A percentile compares a stretch with the other conserved stretches of the same genome.
Evolutionary conservation across 768 basidiomycete species (phyloP).

Genomic region (Lepiota subincarnata): DNA sequence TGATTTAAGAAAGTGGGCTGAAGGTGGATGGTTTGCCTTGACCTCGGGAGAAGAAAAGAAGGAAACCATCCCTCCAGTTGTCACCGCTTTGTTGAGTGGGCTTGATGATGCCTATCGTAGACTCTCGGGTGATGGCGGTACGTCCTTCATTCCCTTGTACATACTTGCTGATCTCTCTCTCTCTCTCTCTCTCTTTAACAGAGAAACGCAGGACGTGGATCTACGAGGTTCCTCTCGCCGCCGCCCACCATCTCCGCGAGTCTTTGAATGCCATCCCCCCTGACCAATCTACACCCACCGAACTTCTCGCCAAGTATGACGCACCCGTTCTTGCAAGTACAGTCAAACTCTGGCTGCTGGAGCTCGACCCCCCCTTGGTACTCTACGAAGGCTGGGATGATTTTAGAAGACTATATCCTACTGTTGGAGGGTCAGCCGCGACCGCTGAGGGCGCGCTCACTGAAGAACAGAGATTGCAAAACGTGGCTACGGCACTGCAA

Average conservation of each 20-base stretch:
- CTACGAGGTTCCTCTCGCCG: conserved; percentile 85
- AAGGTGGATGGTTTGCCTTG: conserved; percentile 66
- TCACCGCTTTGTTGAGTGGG: conserved; percentile 61
- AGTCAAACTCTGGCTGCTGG: conserved; percentile 88
- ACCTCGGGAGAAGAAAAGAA: conserved; percentile 55
- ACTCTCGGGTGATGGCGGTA: conserved; percentile 50
- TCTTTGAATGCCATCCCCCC: conserved; percentile 70
- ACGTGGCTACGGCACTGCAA: conserved; percentile 58
- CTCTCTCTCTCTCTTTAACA: not conserved
- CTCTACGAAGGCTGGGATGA: conserved; percentile 93
- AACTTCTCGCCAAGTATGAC: conserved; percentile 63
- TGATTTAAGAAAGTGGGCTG: conserved; percentile 88
- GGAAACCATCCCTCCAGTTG: conserved; percentile 67
- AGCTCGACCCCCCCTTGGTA: conserved; percentile 82
- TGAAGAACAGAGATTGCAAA: conserved; percentile 59
- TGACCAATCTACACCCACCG: conserved; percentile 49
- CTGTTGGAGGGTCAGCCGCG: conserved; percentile 48
- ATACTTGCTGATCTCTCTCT: not conserved
- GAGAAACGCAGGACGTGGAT: conserved; percentile 93
- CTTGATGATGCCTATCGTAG: conserved; percentile 60
- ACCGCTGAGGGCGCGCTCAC: conserved; percentile 50
- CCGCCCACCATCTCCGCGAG: conserved; percentile 83
- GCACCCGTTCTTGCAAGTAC: conserved; percentile 81
- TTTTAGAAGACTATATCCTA: conserved; percentile 80
- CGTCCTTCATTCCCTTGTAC: not conserved